Evolutionary conservation across 1,139 yeast species (phyloP), one percentile per base, ranked within the genome.

Genomic region (Zygosaccharomyces pseudobailii): DNA sequence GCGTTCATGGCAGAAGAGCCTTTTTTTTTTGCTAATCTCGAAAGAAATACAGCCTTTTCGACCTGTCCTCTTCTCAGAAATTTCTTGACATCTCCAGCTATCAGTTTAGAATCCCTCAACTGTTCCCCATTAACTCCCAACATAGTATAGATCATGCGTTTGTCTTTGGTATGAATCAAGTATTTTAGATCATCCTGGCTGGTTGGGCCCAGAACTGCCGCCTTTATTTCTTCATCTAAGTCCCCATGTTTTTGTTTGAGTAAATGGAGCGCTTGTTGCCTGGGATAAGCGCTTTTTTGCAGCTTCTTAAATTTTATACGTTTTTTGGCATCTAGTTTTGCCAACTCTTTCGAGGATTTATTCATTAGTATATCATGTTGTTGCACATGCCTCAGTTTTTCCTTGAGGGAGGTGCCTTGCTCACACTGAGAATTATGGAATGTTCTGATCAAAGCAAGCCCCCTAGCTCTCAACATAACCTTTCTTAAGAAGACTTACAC

Each of bases 1-100:
- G 75, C 71, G 53, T 85, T 85, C 79, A 80, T 75, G 0, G 79
- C 86, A 25, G 80, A 86, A 0, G 72, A 59, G 7, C 87, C 87
- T 28, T 71, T 69, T 5, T 55, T 55, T 24, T 73, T 69, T 0
- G 86, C 81, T 24, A 82, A 53, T 42, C 73, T 71, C 5, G 79
- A 74, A 22, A 83, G 63, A 50, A 71, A 71, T 13, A 74, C 55
- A 0, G 92, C 90, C 50, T 85, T 74, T 30, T 69, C 71, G 0
- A 71, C 53, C 43, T 75, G 75, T 46, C 73, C 80, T 45, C 75
- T 64, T 21, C 67, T 68, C 27, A 84, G 66, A 47, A 83, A 73
- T 46, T 75, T 74, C 10, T 67, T 56, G 0, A 78, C 80, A 49
- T 82, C 83, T 32, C 71, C 62, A 9, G 79, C 77, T 7, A 84